Base-by-base conservation (phyloP, 352 stramenopile species). In the Phytophthora cryptogea region DNA sequence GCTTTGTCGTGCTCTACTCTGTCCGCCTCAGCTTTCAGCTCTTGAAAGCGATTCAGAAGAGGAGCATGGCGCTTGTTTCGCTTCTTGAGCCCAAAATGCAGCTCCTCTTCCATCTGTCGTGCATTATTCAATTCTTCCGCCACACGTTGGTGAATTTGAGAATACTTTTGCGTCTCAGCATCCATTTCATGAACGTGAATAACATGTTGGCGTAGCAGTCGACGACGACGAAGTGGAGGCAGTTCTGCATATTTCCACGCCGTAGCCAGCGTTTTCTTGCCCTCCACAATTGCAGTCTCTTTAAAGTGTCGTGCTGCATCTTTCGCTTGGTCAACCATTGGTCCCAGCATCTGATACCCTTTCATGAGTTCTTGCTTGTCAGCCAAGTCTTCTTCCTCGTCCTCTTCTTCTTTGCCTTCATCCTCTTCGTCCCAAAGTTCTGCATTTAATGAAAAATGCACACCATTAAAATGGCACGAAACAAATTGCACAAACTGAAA, bases 381-480 rank as follows among this genome's bases (percentile, higher is more conserved):
- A 0, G 50, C 58, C 9, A 91, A 63, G 23, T 77, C 68, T 0
- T 69, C 60, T 2, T 59, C 69, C 53, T 80, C 78, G n/a, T 79
- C 64, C 2, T 79, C 73, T 26, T 79, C 74, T 52, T 58, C 71
- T 3, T 80, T 63, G 3, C 63, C 78, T 1, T 73, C 67, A 41
- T 83, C 81, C 49, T 93, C 81, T 23, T 89, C 72, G 0, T 75
- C 65, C 83, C 83, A 93, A 13, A 93, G 61, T 32, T 83, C 83
- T 92, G 16, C 3, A 42, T 8, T 23, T 23, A 32, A 58, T 23
- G 33, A 26, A 52, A 50, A 11, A 39, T 44, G 45, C 13, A 43
- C 13, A 43, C 10, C 30, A 27, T 14, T 32, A 9, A 26, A 20
- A 26, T 13, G 10, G 33, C 36, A 23, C 20, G 20, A 23, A 35